Evolutionary conservation across 176 grass and related monocot genomes (phyloP).

Genomic region (Thalia dealbata): DNA sequence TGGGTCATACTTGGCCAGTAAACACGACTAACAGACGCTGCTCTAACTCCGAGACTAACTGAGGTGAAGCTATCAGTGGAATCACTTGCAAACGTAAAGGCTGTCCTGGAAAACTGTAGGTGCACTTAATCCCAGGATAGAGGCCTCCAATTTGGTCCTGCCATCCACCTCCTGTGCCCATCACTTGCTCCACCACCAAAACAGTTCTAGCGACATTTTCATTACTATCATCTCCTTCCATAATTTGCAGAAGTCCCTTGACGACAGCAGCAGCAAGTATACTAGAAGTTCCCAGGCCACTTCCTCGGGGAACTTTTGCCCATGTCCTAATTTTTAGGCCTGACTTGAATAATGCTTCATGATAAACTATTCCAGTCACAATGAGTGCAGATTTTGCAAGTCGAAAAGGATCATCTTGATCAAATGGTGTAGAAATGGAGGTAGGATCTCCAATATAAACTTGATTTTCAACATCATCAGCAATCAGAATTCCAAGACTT

Average conservation of each 20-base stretch:
- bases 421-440: conserved; percentile 54
- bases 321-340: conserved; percentile 31
- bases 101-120: conserved; percentile 67
- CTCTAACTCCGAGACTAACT: conserved; percentile 51
- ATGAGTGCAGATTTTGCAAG: conserved; percentile 75
- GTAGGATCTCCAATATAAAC: conserved; percentile 37
- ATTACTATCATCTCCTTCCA: conserved; percentile 47
- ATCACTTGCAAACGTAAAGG: conserved; percentile 58
- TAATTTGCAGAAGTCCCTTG: conserved; percentile 67
- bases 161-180: conserved; percentile 95
- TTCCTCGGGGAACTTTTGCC: conserved; percentile 31
- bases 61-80: conserved; percentile 32
- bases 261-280: conserved; percentile 29
- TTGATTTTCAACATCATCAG: conserved; percentile 51
- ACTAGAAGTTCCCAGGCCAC: conserved; percentile 88
- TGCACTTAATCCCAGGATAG: conserved; percentile 85
- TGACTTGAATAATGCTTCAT: conserved; percentile 30
- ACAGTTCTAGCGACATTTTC: conserved; percentile 72
- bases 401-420: conserved; percentile 54
- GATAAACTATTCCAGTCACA: background rate
- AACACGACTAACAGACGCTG: conserved; percentile 73
- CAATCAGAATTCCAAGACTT: conserved; percentile 41
- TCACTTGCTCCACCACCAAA: conserved; percentile 76
- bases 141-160: conserved; percentile 92
- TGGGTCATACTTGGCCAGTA: conserved; percentile 74